Percentiles rank a stretch among this genome's conserved stretches.
phyloP scores from a whole-genome alignment of 108 stramenopile species.

The Chaetoceros tenuissimus region DNA sequence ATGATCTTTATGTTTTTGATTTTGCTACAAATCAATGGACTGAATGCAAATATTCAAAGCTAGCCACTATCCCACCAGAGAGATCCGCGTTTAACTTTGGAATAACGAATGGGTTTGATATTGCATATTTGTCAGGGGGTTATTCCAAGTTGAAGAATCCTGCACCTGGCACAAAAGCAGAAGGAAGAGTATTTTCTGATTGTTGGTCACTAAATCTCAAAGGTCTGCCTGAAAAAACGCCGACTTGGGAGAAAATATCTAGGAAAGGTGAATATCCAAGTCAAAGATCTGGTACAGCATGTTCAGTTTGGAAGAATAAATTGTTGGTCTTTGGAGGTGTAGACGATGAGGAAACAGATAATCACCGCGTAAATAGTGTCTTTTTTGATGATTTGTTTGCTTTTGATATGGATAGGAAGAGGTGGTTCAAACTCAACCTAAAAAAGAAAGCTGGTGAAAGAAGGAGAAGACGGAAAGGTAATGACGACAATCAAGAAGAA shows the following conservation, averaged over 20 bases:
- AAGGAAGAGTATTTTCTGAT: conserved; percentile 75
- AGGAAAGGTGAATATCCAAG: conserved; percentile 57
- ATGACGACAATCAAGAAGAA: conserved; percentile 19
- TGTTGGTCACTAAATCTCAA: conserved; percentile 76
- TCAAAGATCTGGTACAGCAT: conserved; percentile 59
- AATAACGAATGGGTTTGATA: conserved; percentile 32
- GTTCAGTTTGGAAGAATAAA: conserved; percentile 42
- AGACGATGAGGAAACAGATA: conserved; percentile 60
- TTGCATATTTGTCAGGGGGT: conserved; percentile 71
- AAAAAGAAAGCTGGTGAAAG: conserved; percentile 38
- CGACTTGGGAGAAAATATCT: conserved; percentile 78
- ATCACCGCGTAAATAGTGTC: conserved; percentile 66
- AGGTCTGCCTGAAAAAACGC: conserved; percentile 51
- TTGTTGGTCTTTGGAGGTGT: conserved; percentile 85
- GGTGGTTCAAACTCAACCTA: conserved; percentile 77
- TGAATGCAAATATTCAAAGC: conserved; percentile 61
- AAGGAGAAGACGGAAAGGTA: conserved; percentile 25
- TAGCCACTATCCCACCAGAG: conserved; percentile 66
- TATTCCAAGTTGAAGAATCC: conserved; percentile 73
- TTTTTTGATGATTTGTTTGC: conserved; percentile 86
- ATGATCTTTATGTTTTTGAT: conserved; percentile 74
- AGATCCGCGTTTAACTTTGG: conserved; percentile 74
- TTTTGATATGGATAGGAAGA: conserved; percentile 70
- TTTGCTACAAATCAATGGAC: conserved; percentile 74
- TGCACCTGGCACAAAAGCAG: conserved; percentile 26